Percentiles rank a stretch among this genome's conserved stretches.
These are phyloP conservation scores for Excoecaria agallocha DNA, from an alignment of 345 rosid species.

Conservation along the genomic window DNA sequence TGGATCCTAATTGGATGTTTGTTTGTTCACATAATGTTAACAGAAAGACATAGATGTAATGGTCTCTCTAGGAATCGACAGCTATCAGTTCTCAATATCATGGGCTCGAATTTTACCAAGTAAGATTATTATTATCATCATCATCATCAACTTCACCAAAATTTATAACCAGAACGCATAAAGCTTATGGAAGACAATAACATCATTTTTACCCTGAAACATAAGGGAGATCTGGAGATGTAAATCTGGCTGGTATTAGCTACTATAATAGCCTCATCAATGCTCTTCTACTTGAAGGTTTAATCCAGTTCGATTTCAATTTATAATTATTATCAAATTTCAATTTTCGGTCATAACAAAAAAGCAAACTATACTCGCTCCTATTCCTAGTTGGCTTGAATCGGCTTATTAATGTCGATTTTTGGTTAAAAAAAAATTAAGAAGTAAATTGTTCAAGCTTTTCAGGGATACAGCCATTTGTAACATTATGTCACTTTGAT, in stretches of 20 bases:
- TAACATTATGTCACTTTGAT: conserved; percentile 21
- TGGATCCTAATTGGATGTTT: background rate
- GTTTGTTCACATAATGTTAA: background rate
- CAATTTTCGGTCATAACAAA: too few species aligned
- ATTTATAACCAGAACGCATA: background rate
- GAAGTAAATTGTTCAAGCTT: background rate
- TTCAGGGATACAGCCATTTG: conserved; percentile 22
- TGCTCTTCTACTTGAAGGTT: conserved; percentile 20
- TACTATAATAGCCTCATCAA: conserved; percentile 23
- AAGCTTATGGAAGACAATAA: background rate
- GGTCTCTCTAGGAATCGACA: conserved; percentile 21
- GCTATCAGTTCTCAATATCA: conserved; percentile 21
- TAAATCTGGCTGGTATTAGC: conserved; percentile 20
- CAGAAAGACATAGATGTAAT: conserved; percentile 24
- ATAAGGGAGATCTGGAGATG: conserved; percentile 23
- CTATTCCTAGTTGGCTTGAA: too few species aligned
- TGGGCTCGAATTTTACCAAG: conserved; percentile 25
- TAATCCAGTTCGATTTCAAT: background rate
- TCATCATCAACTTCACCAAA: too few species aligned
- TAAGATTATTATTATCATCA: conserved; percentile 1
- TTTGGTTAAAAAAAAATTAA: background rate
- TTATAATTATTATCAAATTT: background rate
- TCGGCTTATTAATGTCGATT: too few species aligned
- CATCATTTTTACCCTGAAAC: background rate
- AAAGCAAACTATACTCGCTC: too few species aligned